Conservation (phyloP, 148 eudicot species). For the Persicaria tinctoria region DNA sequence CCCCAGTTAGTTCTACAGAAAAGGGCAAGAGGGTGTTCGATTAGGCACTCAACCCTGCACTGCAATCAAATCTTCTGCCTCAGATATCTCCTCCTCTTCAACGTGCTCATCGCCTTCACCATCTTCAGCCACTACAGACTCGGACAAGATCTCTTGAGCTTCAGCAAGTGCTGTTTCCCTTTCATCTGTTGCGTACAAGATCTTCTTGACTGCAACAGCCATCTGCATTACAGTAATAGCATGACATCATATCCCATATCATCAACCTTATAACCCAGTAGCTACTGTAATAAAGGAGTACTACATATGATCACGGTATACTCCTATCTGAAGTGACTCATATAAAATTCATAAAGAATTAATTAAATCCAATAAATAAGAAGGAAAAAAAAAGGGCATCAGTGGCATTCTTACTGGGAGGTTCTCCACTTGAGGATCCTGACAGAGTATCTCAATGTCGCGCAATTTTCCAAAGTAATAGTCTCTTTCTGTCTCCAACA, state of each 20-base stretch:
- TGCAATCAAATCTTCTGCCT: neutral
- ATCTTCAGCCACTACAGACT: slow-evolving; percentile 18
- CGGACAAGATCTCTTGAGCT: slow-evolving; percentile 50
- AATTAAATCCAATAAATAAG: neutral
- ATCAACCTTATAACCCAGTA: neutral
- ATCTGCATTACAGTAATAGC: slow-evolving; percentile 37
- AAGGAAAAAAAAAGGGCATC: neutral
- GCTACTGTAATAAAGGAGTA: neutral
- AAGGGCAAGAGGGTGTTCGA: neutral
- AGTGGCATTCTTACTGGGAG: slow-evolving; percentile 43
- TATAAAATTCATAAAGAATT: neutral
- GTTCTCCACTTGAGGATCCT: slow-evolving; percentile 48
- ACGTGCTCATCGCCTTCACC: slow-evolving; percentile 8
- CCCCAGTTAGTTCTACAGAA: slow-evolving; percentile 7
- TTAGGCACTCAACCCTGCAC: slow-evolving; percentile 8
- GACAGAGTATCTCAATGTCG: slow-evolving; percentile 84
- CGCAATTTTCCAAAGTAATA: slow-evolving; percentile 80
- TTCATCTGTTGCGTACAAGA: slow-evolving; percentile 74
- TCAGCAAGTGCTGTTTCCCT: slow-evolving; percentile 54
- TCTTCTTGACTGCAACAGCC: slow-evolving; percentile 66
- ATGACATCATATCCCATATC: neutral
- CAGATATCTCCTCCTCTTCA: neutral
- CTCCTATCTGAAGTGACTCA: no score
- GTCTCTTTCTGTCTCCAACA: slow-evolving; percentile 79
- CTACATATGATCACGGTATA: no score